Percentiles rank a stretch among this genome's conserved stretches.
phyloP scores from a whole-genome alignment of 495 filamentous ascomycete genomes.

The Trichoderma reesei region DNA sequence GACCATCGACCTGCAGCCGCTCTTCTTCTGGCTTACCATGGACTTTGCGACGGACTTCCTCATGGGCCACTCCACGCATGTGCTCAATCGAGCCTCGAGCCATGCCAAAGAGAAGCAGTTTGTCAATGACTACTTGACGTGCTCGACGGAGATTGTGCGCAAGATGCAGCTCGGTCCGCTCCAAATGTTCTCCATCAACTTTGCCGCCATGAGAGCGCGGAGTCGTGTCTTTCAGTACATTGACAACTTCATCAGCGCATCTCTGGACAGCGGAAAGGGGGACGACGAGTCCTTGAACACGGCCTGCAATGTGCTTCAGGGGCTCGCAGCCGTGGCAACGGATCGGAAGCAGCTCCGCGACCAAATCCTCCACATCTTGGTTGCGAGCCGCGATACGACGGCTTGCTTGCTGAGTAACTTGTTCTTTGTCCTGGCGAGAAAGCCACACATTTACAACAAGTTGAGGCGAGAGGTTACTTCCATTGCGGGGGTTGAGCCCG shows the following conservation, averaged over 20 bases:
- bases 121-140: conserved; percentile 22
- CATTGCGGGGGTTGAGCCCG: conserved; percentile 42
- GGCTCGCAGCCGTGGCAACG: conserved; percentile 28
- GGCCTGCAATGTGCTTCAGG: conserved; percentile 31
- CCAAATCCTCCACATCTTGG: conserved; percentile 40
- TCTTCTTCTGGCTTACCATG: conserved; percentile 57
- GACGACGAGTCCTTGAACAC: conserved; percentile 9
- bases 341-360: conserved; percentile 32
- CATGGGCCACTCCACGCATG: conserved; percentile 43
- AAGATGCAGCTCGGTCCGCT: conserved; percentile 16
- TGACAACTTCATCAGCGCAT: conserved; percentile 24
- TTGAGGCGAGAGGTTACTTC: conserved; percentile 40
- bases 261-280: conserved; percentile 17
- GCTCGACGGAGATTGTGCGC: conserved; percentile 19
- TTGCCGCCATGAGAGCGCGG: not conserved
- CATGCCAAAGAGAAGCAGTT: conserved; percentile 20
- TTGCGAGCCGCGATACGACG: conserved; percentile 52
- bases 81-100: conserved; percentile 19
- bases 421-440: conserved; percentile 32
- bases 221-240: conserved; percentile 19
- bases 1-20: conserved; percentile 43
- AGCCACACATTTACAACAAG: conserved; percentile 37
- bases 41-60: conserved; percentile 61
- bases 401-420: conserved; percentile 37
- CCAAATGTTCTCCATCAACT: conserved; percentile 13